Evolutionary conservation across 2,329 filamentous ascomycete genomes (phyloP).

Genomic region (Fusarium sp.): DNA sequence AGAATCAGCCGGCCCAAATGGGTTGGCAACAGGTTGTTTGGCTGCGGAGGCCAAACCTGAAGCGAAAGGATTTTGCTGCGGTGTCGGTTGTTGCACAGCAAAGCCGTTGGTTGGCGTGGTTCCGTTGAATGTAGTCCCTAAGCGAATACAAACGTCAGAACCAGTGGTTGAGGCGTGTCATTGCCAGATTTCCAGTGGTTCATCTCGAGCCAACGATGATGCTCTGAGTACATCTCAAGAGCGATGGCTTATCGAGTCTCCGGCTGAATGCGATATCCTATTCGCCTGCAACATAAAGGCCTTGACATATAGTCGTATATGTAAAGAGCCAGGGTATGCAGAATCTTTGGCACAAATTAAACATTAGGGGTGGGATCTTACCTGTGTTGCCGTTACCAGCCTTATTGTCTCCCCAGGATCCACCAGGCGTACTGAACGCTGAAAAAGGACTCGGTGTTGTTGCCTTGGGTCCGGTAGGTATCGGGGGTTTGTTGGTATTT

Average conservation of each 20-base stretch:
- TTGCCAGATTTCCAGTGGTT: conserved; percentile 47
- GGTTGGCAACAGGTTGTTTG: conserved; percentile 29
- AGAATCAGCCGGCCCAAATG: conserved; percentile 30
- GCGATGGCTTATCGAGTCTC: conserved; percentile 43
- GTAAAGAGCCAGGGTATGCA: conserved; percentile 33
- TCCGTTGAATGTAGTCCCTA: conserved; percentile 45
- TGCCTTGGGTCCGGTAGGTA: conserved; percentile 12
- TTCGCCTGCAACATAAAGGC: conserved; percentile 36
- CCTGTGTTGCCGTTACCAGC: conserved; percentile 36
- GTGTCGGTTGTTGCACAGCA: conserved; percentile 29
- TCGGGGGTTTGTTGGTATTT: conserved; percentile 2
- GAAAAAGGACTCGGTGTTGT: conserved; percentile 29
- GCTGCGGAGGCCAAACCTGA: conserved; percentile 6
- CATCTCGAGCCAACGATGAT: conserved; percentile 40
- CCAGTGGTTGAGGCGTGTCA: conserved; percentile 42
- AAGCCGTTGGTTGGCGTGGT: conserved; percentile 21
- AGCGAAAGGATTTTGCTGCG: conserved; percentile 42
- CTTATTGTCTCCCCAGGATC: conserved; percentile 12
- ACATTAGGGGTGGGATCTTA: conserved; percentile 37
- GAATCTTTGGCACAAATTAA: conserved; percentile 43
- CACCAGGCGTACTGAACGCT: conserved; percentile 10
- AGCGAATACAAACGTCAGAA: conserved; percentile 46
- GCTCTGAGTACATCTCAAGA: conserved; percentile 28
- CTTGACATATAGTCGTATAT: conserved; percentile 15
- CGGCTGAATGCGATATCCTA: conserved; percentile 42